Evolutionary conservation across 1,284 basidiomycete species (phyloP).

Genomic region (Xerocomus minutiporus): DNA sequence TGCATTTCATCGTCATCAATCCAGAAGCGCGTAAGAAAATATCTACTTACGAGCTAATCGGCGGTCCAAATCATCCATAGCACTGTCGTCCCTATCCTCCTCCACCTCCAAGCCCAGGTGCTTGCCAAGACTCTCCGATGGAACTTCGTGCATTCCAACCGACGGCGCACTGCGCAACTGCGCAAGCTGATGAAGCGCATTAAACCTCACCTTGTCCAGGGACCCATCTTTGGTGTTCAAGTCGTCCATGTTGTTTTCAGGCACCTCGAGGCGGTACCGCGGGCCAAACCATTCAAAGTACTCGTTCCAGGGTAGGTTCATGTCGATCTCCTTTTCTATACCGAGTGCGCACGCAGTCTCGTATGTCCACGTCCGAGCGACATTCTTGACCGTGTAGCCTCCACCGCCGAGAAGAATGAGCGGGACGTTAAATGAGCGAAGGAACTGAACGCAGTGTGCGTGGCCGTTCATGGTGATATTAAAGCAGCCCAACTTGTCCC

Average conservation of each 20-base stretch:
- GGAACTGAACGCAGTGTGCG: conserved; percentile 85
- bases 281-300: conserved; percentile 99
- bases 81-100: conserved; percentile 36
- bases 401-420: conserved; percentile 93
- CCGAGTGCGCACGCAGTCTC: conserved; percentile 95
- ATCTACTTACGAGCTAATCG: conserved; percentile 58
- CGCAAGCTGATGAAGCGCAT: conserved; percentile 75
- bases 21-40: neutral
- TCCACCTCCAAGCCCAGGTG: conserved; percentile 54
- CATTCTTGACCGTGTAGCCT: conserved; percentile 96
- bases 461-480: conserved; percentile 95
- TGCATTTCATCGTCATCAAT: neutral
- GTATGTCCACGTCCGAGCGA: conserved; percentile 92
- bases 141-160: conserved; percentile 83
- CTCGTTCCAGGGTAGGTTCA: conserved; percentile 89
- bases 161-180: conserved; percentile 81
- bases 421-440: conserved; percentile 82
- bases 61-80: conserved; percentile 60
- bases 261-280: conserved; percentile 89
- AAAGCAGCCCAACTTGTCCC: conserved; percentile 95
- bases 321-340: conserved; percentile 71
- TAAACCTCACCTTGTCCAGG: conserved; percentile 77
- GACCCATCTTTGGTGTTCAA: conserved; percentile 81
- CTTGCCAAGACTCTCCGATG: conserved; percentile 58
- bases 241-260: conserved; percentile 92